phyloP scores from a whole-genome alignment of 371 early-diverging fungal species.

The Catenaria anguillulae region DNA sequence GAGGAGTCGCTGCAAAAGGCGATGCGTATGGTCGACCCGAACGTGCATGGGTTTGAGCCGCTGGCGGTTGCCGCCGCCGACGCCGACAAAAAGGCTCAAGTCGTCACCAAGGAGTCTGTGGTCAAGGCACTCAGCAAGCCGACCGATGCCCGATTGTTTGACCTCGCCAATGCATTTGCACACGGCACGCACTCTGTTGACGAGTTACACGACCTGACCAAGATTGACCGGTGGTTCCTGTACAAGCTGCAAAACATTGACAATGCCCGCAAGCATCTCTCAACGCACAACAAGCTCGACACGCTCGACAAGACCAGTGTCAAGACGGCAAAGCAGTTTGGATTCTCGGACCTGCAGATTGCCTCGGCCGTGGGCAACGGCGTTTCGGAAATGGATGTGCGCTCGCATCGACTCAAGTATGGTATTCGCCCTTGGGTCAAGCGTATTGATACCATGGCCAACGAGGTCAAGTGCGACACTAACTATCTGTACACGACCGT shows the following conservation, averaged over 20 bases:
- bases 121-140: slow-evolving; percentile 59
- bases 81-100: slow-evolving; percentile 38
- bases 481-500: slow-evolving; percentile 95
- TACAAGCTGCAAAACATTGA: slow-evolving; percentile 65
- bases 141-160: slow-evolving; percentile 79
- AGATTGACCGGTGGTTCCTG: slow-evolving; percentile 91
- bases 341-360: slow-evolving; percentile 83
- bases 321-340: slow-evolving; percentile 67
- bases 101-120: too few relatives aligned
- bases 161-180: slow-evolving; percentile 71
- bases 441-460: slow-evolving; percentile 94
- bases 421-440: slow-evolving; percentile 83
- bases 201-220: slow-evolving; percentile 65
- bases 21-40: slow-evolving; percentile 79
- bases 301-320: slow-evolving; percentile 42
- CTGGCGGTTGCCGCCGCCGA: slow-evolving; percentile 38
- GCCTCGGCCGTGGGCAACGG: slow-evolving; percentile 46
- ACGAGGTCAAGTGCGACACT: slow-evolving; percentile 88
- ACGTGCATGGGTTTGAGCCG: slow-evolving; percentile 60
- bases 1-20: slow-evolving; percentile 94
- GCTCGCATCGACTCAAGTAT: slow-evolving; percentile 57
- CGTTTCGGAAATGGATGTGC: slow-evolving; percentile 65
- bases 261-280: slow-evolving; percentile 18
- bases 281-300: neutral
- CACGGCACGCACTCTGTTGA: slow-evolving; percentile 70